These are phyloP conservation scores for Gyromitra esculenta DNA, from an alignment of 2,329 filamentous ascomycete species.

Conservation along the genomic window DNA sequence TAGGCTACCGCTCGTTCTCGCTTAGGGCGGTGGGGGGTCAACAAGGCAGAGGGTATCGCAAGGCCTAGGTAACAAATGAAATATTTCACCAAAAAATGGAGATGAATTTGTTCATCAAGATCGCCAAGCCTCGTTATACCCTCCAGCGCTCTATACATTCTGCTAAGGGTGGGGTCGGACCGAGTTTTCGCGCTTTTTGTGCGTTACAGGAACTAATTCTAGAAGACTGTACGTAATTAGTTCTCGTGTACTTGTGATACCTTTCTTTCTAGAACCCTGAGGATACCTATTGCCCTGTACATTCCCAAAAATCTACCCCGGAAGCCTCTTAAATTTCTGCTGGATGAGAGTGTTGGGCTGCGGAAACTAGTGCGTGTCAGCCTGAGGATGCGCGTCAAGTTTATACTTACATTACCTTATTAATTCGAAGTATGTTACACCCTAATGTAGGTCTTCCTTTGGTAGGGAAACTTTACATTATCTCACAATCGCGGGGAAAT, in stretches of 20 bases:
- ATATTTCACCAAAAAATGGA: too few relatives aligned
- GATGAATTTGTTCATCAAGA: too few relatives aligned
- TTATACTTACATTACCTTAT: background rate
- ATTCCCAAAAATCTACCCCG: background rate
- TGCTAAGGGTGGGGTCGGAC: background rate
- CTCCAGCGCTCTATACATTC: background rate
- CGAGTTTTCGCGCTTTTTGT: constrained; percentile 23
- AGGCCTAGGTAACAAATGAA: too few relatives aligned
- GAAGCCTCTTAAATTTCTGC: background rate
- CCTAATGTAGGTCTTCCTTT: constrained; percentile 10
- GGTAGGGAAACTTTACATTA: constrained; percentile 5
- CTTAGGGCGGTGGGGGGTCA: background rate
- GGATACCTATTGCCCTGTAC: background rate
- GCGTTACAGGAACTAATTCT: constrained; percentile 11
- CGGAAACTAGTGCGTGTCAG: background rate
- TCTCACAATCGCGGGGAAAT: background rate
- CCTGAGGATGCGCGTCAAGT: constrained; percentile 3
- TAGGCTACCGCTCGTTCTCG: background rate
- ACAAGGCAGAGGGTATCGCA: too few relatives aligned
- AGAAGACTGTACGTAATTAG: constrained; percentile 1
- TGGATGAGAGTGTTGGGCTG: background rate
- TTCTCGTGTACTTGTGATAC: constrained; percentile 2
- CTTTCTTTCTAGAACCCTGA: background rate
- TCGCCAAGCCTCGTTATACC: too few relatives aligned
- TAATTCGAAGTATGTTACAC: background rate